phyloP scores from a whole-genome alignment of 2,329 filamentous ascomycete genomes.

The Didymella pomorum region DNA sequence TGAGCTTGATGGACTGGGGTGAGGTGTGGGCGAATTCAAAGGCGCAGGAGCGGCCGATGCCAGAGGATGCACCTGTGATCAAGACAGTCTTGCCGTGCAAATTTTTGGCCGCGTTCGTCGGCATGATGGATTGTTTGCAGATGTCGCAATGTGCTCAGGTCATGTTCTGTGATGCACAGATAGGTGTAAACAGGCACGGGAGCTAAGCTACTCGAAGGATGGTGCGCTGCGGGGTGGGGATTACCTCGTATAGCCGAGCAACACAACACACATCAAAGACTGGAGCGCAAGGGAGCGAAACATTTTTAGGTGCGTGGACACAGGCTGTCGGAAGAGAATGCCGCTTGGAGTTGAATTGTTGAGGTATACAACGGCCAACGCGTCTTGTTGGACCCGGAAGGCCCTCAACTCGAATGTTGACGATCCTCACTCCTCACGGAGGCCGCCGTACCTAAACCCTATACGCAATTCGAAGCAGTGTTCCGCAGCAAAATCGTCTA shows the following conservation, averaged over 20 bases:
- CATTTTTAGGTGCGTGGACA: too few species aligned
- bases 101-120: slow-evolving; percentile 67
- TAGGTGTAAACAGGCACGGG: not conserved
- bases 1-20: slow-evolving; percentile 76
- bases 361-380: not conserved
- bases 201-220: slow-evolving; percentile 4
- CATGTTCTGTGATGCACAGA: not conserved
- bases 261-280: too few species aligned
- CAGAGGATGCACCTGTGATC: slow-evolving; percentile 89
- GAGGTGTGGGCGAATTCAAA: slow-evolving; percentile 88
- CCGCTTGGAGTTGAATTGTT: not conserved
- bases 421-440: not conserved
- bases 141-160: not conserved
- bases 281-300: too few species aligned
- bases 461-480: not conserved
- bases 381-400: not conserved
- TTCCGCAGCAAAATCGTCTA: not conserved
- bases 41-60: slow-evolving; percentile 82
- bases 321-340: too few species aligned
- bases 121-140: slow-evolving; percentile 7
- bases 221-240: slow-evolving; percentile 13
- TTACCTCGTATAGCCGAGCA: slow-evolving; percentile 2
- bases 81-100: slow-evolving; percentile 89
- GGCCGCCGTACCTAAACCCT: too few species aligned
- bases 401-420: not conserved